Evolutionary conservation across 495 filamentous ascomycete species (phyloP).

Genomic region (Xylaria grammica): DNA sequence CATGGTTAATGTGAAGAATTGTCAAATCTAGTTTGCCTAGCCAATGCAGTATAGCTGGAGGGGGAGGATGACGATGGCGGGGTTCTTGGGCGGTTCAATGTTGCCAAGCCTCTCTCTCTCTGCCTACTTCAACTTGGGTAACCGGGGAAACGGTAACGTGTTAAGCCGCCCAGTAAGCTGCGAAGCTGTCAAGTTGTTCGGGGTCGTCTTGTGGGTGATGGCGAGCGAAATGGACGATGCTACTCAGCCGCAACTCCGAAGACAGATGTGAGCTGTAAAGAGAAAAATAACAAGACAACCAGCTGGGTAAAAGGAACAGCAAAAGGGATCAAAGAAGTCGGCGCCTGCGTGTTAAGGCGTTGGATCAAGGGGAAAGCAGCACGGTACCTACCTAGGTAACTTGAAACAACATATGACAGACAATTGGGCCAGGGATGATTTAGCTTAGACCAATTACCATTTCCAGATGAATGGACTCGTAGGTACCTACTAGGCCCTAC

Average conservation of each 20-base stretch:
- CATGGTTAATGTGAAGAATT: conserved; percentile 39
- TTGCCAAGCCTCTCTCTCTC: conserved; percentile 9
- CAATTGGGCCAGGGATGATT: conserved; percentile 2
- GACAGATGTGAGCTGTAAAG: neutral
- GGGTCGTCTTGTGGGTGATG: too few relatives aligned
- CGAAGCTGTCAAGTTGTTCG: neutral
- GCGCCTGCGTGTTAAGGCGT: neutral
- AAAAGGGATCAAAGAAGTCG: neutral
- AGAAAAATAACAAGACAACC: neutral
- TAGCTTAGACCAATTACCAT: too few relatives aligned
- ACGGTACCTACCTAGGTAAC: conserved; percentile 8
- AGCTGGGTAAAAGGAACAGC: neutral
- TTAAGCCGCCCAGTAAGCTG: neutral
- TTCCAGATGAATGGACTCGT: too few relatives aligned
- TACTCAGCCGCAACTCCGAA: neutral
- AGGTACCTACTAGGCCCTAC: too few relatives aligned
- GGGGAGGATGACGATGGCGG: conserved; percentile 13
- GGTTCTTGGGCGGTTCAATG: conserved; percentile 6
- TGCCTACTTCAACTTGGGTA: neutral
- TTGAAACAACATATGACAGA: conserved; percentile 18
- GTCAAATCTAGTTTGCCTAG: neutral
- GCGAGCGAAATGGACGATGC: too few relatives aligned
- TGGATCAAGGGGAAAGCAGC: conserved; percentile 16
- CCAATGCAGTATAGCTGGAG: neutral
- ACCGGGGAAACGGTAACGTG: conserved; percentile 4